Evolutionary conservation across 306 rosid genomes (phyloP), one percentile per base, ranked within the genome.

Genomic region (Dalbergia cochinchinensis): DNA sequence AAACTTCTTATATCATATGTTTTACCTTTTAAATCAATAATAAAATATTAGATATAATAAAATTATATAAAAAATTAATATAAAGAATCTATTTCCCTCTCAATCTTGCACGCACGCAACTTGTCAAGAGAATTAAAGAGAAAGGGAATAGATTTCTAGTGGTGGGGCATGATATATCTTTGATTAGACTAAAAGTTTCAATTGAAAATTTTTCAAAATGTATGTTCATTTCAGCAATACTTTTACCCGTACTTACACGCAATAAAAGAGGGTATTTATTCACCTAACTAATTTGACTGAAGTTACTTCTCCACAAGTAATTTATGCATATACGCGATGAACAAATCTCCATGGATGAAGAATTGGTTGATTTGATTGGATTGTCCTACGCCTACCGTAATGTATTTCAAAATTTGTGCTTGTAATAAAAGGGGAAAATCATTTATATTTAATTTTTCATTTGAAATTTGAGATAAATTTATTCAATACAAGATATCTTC

Each of bases 231-330:
- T 18, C 3, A 37, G 7, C 41, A 22, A 65, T 65, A 65, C n/a
- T 35, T 59, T 34, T 50, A 33, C n/a, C 19, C 65, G 33, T 51
- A 51, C 60, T 26, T 74, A 11, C 64, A 50, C 57, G 53, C 66
- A 19, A 63, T 22, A 6, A 47, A 20, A 35, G 48, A 26, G 66
- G 51, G 57, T 66, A 35, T 77, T 37, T 53, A 13, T 19, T 65
- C 73, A 65, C 55, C 65, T 53, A 65, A 65, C 13, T 65, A 65
- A 47, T 8, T 20, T 51, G 65, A 53, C 55, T 65, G 55, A 19
- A 69, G 44, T 47, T 33, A 2, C 13, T 62, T 26, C 71, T 47
- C 5, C 35, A 33, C 63, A 62, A 35, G 65, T 62, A 60, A n/a
- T 47, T 34, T 48, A 16, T 76, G 51, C 63, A 31, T 62, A 62